Percentiles rank a stretch among this genome's conserved stretches.
Conservation (phyloP, 83 land plant genomes). For the Picea mariana region DNA sequence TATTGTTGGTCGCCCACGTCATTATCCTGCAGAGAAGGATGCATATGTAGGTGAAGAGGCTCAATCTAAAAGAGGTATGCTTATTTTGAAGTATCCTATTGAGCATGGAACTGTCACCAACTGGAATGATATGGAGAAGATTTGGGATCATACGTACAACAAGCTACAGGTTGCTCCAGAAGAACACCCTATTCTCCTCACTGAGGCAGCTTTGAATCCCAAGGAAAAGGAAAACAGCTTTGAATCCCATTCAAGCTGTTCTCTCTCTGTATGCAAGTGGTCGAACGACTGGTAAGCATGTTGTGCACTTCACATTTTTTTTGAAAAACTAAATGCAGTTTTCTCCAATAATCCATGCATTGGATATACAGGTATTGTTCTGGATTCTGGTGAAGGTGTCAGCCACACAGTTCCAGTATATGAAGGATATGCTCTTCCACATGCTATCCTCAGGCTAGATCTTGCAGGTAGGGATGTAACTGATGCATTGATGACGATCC, state of each 20-base stretch:
- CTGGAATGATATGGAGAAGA: conserved; percentile 48
- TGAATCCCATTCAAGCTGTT: conserved; percentile 35
- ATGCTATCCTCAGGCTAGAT: conserved; percentile 52
- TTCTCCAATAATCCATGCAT: no score
- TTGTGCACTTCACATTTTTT: neutral
- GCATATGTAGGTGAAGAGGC: conserved; percentile 42
- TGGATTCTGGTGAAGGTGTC: conserved; percentile 52
- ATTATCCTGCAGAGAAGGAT: conserved; percentile 12
- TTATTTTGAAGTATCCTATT: neutral
- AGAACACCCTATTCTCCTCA: conserved; percentile 39
- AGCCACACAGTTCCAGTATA: conserved; percentile 42
- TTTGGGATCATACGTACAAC: conserved; percentile 42
- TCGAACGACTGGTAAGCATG: conserved; percentile 26
- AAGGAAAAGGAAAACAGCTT: conserved; percentile 25
- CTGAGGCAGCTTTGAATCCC: conserved; percentile 36
- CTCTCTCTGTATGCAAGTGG: conserved; percentile 36
- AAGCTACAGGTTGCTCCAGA: conserved; percentile 38
- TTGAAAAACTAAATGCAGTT: no score
- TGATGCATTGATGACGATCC: conserved; percentile 38
- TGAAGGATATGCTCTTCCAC: conserved; percentile 51
- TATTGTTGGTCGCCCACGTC: neutral
- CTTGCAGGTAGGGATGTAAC: conserved; percentile 37
- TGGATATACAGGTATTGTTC: conserved; percentile 34
- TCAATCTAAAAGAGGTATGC: conserved; percentile 34
- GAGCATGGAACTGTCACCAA: conserved; percentile 41